phyloP scores from a whole-genome alignment of 208 protist species.

The Endotrypanum monterogeii region DNA sequence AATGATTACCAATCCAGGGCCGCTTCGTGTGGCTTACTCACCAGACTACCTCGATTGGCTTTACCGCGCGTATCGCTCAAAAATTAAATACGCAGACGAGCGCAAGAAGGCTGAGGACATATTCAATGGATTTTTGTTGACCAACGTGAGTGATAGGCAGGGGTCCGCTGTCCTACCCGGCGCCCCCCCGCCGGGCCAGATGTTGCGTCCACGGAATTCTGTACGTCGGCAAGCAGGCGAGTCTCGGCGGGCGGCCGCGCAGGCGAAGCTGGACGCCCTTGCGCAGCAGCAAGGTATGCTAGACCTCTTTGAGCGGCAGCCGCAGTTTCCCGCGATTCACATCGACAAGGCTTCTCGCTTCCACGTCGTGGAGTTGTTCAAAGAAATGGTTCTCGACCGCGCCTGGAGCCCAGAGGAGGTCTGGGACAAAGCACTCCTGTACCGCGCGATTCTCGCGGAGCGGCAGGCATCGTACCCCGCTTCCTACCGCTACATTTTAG shows the following conservation, averaged over 20 bases:
- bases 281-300: conserved; percentile 64
- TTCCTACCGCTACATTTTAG: conserved; percentile 73
- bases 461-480: conserved; percentile 66
- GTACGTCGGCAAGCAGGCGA: conserved; percentile 61
- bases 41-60: conserved; percentile 90
- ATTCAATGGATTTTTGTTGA: conserved; percentile 63
- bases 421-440: conserved; percentile 88
- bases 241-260: conserved; percentile 44
- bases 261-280: conserved; percentile 56
- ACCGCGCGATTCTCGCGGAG: conserved; percentile 76
- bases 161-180: conserved; percentile 31
- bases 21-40: conserved; percentile 78
- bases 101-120: conserved; percentile 58
- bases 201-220: conserved; percentile 59
- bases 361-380: conserved; percentile 85
- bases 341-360: conserved; percentile 64
- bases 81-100: conserved; percentile 54
- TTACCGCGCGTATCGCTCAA: conserved; percentile 72
- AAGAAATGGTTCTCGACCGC: conserved; percentile 76
- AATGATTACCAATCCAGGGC: conserved; percentile 83
- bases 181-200: conserved; percentile 48
- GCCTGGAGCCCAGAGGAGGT: conserved; percentile 55
- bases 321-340: conserved; percentile 84
- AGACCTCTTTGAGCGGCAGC: conserved; percentile 85
- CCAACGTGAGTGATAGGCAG: conserved; percentile 3